Conservation (phyloP, 164 flowering plant species). For the Akebia trifoliata region DNA sequence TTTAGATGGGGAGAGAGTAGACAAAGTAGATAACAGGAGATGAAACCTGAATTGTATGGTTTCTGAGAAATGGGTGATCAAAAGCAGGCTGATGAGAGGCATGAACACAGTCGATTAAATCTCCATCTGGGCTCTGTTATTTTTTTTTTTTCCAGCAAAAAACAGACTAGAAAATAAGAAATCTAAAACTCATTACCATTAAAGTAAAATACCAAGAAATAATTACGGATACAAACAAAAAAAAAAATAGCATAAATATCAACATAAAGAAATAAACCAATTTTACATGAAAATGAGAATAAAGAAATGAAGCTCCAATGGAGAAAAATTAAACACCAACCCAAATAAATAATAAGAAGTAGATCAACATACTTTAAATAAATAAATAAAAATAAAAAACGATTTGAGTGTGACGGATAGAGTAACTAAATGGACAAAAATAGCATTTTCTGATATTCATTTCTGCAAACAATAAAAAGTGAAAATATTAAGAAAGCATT, state of each 20-base stretch:
- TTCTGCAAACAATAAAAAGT: neutral
- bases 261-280: neutral
- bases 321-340: neutral
- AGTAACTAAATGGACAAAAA: too few relatives aligned
- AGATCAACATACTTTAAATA: neutral
- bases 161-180: neutral
- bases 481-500: neutral
- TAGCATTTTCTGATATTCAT: too few relatives aligned
- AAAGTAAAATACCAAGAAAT: neutral
- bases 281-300: neutral
- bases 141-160: too few relatives aligned
- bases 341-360: too few relatives aligned
- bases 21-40: neutral
- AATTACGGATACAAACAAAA: too few relatives aligned
- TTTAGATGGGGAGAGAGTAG: neutral
- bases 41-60: conserved; percentile 84
- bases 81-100: conserved; percentile 84
- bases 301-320: neutral
- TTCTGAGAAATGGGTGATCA: conserved; percentile 90
- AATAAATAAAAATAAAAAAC: neutral
- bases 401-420: neutral
- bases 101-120: conserved; percentile 85
- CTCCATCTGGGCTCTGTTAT: conserved; percentile 95
- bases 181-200: neutral
- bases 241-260: too few relatives aligned